Evolutionary conservation across 2,329 filamentous ascomycete species (phyloP).

Genomic region (Sclerotinia subarctica): DNA sequence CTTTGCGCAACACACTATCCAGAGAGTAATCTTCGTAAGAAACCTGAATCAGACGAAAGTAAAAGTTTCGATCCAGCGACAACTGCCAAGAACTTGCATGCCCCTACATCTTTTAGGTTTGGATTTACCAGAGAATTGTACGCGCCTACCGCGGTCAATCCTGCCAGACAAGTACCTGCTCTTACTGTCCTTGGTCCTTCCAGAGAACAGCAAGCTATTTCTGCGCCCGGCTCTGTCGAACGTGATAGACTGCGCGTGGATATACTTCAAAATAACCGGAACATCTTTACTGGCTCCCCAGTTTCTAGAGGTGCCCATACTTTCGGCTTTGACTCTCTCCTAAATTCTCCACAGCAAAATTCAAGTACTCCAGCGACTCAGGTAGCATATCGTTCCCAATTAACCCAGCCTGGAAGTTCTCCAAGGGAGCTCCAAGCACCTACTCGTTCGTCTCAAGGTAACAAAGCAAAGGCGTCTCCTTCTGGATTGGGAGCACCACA

Average conservation of each 20-base stretch:
- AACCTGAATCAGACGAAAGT: background rate
- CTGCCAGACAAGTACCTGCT: background rate
- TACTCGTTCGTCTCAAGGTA: background rate
- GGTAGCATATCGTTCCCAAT: background rate
- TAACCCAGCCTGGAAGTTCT: background rate
- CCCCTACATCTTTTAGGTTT: background rate
- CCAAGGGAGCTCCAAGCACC: background rate
- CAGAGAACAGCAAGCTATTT: background rate
- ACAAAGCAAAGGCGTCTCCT: background rate
- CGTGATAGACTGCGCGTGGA: background rate
- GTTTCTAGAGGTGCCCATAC: background rate
- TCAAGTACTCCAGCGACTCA: background rate
- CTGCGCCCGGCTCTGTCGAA: background rate
- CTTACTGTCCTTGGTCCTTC: background rate
- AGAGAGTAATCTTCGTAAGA: background rate
- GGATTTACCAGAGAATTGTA: background rate
- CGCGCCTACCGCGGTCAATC: too few species aligned
- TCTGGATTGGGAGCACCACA: background rate
- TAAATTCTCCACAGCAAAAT: background rate
- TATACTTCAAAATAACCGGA: background rate
- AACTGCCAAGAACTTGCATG: background rate
- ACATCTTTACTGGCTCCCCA: constrained; percentile 15
- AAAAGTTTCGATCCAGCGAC: background rate
- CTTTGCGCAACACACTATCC: constrained; percentile 1
- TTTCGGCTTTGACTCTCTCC: background rate